Percentiles rank a stretch among this genome's conserved stretches.
phyloP scores from a whole-genome alignment of 257 asterid genomes.

The Catharanthus roseus region DNA sequence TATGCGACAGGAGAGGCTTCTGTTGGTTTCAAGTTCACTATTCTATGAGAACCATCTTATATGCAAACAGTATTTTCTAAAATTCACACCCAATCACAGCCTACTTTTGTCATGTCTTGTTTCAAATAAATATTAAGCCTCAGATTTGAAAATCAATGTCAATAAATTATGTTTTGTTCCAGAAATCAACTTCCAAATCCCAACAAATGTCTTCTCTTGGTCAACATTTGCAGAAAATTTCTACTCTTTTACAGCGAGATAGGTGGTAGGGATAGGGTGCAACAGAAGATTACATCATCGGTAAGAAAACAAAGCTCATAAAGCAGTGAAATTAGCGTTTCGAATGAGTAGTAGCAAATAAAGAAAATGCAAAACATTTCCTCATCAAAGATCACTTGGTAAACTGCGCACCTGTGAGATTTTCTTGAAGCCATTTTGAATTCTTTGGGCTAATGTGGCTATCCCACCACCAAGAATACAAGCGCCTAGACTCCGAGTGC shows the following conservation, averaged over 20 bases:
- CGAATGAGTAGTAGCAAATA: not conserved
- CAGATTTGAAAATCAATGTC: too few species aligned
- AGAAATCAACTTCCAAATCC: not conserved
- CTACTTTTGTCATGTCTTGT: not conserved
- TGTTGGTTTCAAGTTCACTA: not conserved
- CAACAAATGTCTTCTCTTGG: not conserved
- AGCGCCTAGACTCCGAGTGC: conserved; percentile 58
- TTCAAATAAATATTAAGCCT: too few species aligned
- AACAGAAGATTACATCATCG: not conserved
- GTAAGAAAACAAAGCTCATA: not conserved
- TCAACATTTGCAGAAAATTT: not conserved
- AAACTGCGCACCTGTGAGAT: conserved; percentile 57
- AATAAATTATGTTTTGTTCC: not conserved
- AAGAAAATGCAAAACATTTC: not conserved
- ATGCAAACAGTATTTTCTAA: not conserved
- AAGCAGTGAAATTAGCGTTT: not conserved
- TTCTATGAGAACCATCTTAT: too few species aligned
- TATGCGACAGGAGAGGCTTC: not conserved
- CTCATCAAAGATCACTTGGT: not conserved
- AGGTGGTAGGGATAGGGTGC: not conserved
- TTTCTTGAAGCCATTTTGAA: conserved; percentile 98
- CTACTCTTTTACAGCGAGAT: not conserved
- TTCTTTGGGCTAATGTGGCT: conserved; percentile 91
- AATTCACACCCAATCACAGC: not conserved
- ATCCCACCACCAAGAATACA: conserved; percentile 98